A percentile compares a stretch with the other conserved stretches of the same genome.
These are phyloP conservation scores for Cutaneotrichosporon mucoides DNA, from an alignment of 1,284 basidiomycete genomes.

Conservation along the genomic window DNA sequence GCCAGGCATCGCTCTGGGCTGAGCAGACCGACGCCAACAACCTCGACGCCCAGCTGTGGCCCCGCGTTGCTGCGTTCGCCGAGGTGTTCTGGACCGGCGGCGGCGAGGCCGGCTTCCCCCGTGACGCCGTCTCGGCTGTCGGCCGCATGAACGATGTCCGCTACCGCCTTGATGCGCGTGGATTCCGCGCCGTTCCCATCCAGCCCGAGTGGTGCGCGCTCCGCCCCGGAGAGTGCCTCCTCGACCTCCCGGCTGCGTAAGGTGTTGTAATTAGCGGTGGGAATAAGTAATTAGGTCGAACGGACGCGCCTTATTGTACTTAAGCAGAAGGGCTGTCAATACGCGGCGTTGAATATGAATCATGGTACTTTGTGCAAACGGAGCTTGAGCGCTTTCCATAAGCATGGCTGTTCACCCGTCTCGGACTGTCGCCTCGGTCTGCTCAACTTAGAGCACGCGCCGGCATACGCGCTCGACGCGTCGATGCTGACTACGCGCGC, in stretches of 20 bases:
- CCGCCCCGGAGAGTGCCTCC: constrained; percentile 53
- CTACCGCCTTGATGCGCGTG: constrained; percentile 65
- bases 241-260: neutral
- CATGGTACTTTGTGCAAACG: too few relatives aligned
- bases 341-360: too few relatives aligned
- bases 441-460: too few relatives aligned
- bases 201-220: constrained; percentile 80
- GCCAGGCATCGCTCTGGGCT: constrained; percentile 67
- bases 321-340: too few relatives aligned
- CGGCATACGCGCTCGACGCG: neutral
- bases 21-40: constrained; percentile 69
- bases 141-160: constrained; percentile 69
- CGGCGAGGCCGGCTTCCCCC: constrained; percentile 24
- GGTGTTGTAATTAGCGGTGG: neutral
- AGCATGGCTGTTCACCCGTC: too few relatives aligned
- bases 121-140: constrained; percentile 59
- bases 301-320: too few relatives aligned
- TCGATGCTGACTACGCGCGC: neutral
- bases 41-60: constrained; percentile 70
- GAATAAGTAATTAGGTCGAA: neutral
- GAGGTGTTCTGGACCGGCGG: constrained; percentile 79
- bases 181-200: constrained; percentile 63
- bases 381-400: too few relatives aligned
- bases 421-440: too few relatives aligned
- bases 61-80: constrained; percentile 69